Evolutionary conservation across 306 rosid species (phyloP).

Genomic region (Pterocarpus santalinus): DNA sequence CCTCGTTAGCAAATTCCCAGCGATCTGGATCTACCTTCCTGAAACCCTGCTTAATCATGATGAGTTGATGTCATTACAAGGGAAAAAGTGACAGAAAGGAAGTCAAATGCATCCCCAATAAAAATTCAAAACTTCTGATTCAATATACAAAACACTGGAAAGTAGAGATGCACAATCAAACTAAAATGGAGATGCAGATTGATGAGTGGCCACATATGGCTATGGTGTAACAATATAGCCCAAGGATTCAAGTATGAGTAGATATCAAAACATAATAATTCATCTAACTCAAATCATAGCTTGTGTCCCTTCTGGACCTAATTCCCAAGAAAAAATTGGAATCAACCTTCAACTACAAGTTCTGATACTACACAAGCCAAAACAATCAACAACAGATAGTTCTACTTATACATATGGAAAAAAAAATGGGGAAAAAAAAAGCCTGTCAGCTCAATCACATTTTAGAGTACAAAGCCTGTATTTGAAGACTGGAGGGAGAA

Average conservation of each 20-base stretch:
- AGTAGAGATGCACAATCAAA: constrained; percentile 22
- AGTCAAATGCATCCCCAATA: constrained; percentile 4
- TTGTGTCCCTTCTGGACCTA: background rate
- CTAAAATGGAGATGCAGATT: background rate
- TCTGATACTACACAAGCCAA: background rate
- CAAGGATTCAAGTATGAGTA: constrained; percentile 2
- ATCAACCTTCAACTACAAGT: background rate
- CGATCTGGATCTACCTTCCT: too few relatives aligned
- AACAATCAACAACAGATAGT: background rate
- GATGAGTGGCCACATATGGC: background rate
- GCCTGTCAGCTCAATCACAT: background rate
- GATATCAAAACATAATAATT: constrained; percentile 1
- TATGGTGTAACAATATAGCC: background rate
- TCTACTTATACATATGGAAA: background rate
- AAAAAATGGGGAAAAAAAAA: background rate
- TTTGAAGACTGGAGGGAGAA: too few relatives aligned
- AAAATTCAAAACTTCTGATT: background rate
- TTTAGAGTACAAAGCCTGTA: too few relatives aligned
- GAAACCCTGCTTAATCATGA: constrained; percentile 14
- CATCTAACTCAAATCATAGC: constrained; percentile 3
- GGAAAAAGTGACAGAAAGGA: background rate
- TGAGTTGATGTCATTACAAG: constrained; percentile 21
- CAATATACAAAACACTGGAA: background rate
- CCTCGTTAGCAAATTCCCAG: too few relatives aligned
- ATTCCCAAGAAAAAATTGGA: background rate